Base-by-base conservation (phyloP, 108 stramenopile species). In the Chaetoceros tenuissimus region DNA sequence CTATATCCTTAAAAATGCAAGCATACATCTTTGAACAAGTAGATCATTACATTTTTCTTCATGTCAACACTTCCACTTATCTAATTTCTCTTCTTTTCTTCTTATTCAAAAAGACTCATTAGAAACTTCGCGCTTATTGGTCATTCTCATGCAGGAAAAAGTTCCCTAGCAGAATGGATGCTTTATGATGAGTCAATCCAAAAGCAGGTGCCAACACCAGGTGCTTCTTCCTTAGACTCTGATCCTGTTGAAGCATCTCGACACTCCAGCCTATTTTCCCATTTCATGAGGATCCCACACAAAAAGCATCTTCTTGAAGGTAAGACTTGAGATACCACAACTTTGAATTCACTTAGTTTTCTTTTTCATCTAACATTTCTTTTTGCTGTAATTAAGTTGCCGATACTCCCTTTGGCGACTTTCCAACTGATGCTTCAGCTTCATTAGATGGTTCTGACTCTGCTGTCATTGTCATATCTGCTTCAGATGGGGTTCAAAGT, bases 391-490 rank as follows among this genome's bases (percentile, higher is more conserved):
- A n/a, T n/a, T n/a, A n/a, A 43, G 2, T 69, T 20, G 28, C 55
- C 13, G 68, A 60, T 27, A 69, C 68, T 30, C 68, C 68, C 1
- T 69, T 61, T 61, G 55, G 45, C 13, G 68, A 69, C 28, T 69
- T 63, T 44, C 68, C 53, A 21, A 31, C 68, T 3, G 68, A 69
- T 49, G 61, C 68, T 43, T 28, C 27, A 10, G 54, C 68, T 3
- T 43, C 62, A 16, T 23, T 69, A 13, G 62, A 69, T 52, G 68
- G 68, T 31, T 43, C 60, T 21, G 68, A 69, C 30, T 21, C 60
- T 28, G 68, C 68, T 8, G 53, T 69, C 46, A 57, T 69, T 25
- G 62, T 69, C n/a, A 62, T 61, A 16, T 69, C 68, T 18, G 68
- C 62, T 1, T 44, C 62, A 1, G 62, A 69, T 52, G 61, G 62